A percentile compares a stretch with the other conserved stretches of the same genome.
phyloP scores from a whole-genome alignment of 257 asterid genomes.

The Solanum rostratum region DNA sequence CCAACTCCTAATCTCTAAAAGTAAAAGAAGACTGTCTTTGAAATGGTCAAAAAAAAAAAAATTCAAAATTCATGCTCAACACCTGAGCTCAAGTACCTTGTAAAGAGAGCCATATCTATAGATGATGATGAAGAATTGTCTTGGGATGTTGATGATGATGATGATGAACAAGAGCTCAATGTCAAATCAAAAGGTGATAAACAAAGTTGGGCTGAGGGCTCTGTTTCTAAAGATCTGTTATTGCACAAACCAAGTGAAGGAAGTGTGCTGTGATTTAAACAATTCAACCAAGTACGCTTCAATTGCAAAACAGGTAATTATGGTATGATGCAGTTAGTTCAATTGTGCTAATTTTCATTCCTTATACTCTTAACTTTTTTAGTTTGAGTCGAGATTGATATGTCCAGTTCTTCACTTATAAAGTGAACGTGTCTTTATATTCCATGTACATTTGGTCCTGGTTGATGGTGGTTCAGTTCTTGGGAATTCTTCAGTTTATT shows the following conservation, averaged over 20 bases:
- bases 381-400: neutral
- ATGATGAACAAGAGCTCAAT: conserved; percentile 6
- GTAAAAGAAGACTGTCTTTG: neutral
- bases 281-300: conserved; percentile 1
- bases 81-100: conserved; percentile 22
- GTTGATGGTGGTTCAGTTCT: neutral
- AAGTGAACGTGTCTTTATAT: neutral
- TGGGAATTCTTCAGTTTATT: neutral
- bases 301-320: conserved; percentile 6
- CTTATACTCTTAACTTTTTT: neutral
- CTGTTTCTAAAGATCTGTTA: neutral
- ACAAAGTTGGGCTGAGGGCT: neutral
- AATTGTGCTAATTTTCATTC: neutral
- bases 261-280: neutral
- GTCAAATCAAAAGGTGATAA: neutral
- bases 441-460: neutral
- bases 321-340: neutral
- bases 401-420: neutral
- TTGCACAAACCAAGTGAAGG: neutral
- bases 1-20: neutral
- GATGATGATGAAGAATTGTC: conserved; percentile 62
- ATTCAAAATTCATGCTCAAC: neutral
- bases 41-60: neutral
- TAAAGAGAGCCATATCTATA: conserved; percentile 57
- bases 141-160: conserved; percentile 54